Conservation (phyloP, 192 early-diverging fungal genomes). For the Podochytrium sp. region DNA sequence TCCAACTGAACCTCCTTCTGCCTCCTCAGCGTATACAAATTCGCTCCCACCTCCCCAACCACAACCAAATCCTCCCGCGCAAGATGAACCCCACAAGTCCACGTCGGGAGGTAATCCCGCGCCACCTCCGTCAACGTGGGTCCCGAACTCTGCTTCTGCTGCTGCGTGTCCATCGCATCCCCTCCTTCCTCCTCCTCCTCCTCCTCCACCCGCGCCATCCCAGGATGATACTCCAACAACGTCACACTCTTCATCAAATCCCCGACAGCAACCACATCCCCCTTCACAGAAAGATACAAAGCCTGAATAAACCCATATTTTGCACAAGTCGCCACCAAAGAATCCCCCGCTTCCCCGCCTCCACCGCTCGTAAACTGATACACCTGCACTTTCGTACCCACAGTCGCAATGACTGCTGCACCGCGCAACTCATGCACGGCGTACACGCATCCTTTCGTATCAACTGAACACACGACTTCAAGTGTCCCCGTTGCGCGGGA, state of each 20-base stretch:
- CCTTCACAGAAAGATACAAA: slow-evolving; percentile 59
- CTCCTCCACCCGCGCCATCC: slow-evolving; percentile 12
- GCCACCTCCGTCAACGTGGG: slow-evolving; percentile 60
- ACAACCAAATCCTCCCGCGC: slow-evolving; percentile 63
- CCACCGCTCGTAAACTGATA: neutral
- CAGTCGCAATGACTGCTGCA: slow-evolving; percentile 55
- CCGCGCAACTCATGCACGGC: slow-evolving; percentile 67
- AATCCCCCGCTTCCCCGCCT: neutral
- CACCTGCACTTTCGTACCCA: slow-evolving; percentile 1
- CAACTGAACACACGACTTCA: slow-evolving; percentile 12
- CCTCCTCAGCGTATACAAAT: slow-evolving; percentile 63
- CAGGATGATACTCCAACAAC: slow-evolving; percentile 59
- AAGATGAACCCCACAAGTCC: slow-evolving; percentile 61
- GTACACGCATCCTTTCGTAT: slow-evolving; percentile 72
- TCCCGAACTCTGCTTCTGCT: neutral
- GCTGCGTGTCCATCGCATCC: neutral
- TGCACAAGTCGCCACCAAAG: slow-evolving; percentile 11
- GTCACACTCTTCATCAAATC: slow-evolving; percentile 84
- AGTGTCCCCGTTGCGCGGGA: neutral
- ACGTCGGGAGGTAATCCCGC: slow-evolving; percentile 62
- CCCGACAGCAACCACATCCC: slow-evolving; percentile 76
- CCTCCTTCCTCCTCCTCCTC: neutral
- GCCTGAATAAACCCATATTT: slow-evolving; percentile 63
- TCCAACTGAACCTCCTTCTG: slow-evolving; percentile 56
- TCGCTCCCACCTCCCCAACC: slow-evolving; percentile 59